Evolutionary conservation across 2,329 filamentous ascomycete genomes (phyloP), one percentile per base, ranked within the genome.

Genomic region (Calonectria multiphialidica): DNA sequence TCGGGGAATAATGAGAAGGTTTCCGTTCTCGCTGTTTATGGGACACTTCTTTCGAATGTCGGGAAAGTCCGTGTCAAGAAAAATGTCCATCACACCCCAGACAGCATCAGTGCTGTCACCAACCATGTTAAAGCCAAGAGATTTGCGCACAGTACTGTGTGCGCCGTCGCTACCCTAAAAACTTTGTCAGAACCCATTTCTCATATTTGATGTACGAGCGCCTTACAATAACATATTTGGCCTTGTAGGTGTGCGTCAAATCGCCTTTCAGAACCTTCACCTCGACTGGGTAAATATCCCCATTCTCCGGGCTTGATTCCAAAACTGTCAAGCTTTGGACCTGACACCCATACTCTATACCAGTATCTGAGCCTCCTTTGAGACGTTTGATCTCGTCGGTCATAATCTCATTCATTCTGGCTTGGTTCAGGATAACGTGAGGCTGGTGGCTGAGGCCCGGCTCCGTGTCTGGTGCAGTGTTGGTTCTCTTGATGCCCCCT

Each of bases 1-100:
- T 13, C 91, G 85, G 0, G 91, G 91, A 37, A 93, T 92, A 61
- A 92, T 87, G 73, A 93, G 84, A 25, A 93, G 81, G 49, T 86
- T 90, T 0, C 91, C 90, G 1, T 85, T 82, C 0, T 83, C 80
- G 0, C 90, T 90, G 74, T 90, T 88, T 30, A 93, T 86, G 0
- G 57, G 21, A 23, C 55, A 57, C 28, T 90, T 88, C 75, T 88
- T 88, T 59, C 91, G 87, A 65, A 93, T 90, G 74, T 93, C 91
- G 0, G 91, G 90, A 71, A 92, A 92, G 72, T 88, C 83, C 1
- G 90, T 92, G 37, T 83, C 85, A 1, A 88, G 86, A 23, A 65
- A 68, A 35, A 76, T 33, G 23, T 75, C 69, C 66, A 71, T 72
- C 53, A 76, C 75, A 7, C 75, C 86, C 86, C 86, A 89, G 45